A percentile compares a stretch with the other conserved stretches of the same genome.
These are phyloP conservation scores for Trametopsis cervina DNA, from an alignment of 768 basidiomycete genomes.

Conservation along the genomic window DNA sequence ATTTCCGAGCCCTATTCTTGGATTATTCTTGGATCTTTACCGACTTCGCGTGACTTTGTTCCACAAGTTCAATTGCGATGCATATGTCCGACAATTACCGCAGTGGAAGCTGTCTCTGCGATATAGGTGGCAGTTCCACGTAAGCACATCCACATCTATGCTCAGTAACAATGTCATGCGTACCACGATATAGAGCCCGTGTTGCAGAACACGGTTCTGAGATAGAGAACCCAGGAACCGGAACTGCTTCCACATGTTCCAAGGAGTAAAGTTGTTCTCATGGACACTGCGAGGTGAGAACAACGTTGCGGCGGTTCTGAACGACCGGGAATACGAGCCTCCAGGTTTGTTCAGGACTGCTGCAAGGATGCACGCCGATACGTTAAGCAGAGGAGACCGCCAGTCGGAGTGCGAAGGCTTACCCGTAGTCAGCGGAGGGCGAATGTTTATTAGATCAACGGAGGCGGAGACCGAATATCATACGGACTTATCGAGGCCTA, in stretches of 20 bases:
- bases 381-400: no score
- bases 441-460: no score
- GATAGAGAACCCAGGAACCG: background rate
- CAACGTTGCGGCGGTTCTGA: slow-evolving; percentile 5
- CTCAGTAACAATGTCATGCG: slow-evolving; percentile 2
- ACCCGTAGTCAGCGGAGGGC: no score
- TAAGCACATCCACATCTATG: background rate
- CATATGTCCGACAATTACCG: slow-evolving; percentile 3
- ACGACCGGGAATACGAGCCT: slow-evolving; percentile 3
- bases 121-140: background rate
- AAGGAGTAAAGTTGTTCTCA: slow-evolving; percentile 5
- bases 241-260: background rate
- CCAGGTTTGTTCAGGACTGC: slow-evolving; percentile 6
- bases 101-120: slow-evolving; percentile 1
- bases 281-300: slow-evolving; percentile 9
- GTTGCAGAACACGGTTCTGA: no score
- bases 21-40: background rate
- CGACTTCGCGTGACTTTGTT: background rate
- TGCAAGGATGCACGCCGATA: background rate
- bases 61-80: background rate
- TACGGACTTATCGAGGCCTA: no score
- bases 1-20: background rate
- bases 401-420: no score
- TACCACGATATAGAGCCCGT: background rate
- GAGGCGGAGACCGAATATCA: no score